Base-by-base conservation (phyloP, 2,329 filamentous ascomycete genomes). In the Colletotrichum filicis region DNA sequence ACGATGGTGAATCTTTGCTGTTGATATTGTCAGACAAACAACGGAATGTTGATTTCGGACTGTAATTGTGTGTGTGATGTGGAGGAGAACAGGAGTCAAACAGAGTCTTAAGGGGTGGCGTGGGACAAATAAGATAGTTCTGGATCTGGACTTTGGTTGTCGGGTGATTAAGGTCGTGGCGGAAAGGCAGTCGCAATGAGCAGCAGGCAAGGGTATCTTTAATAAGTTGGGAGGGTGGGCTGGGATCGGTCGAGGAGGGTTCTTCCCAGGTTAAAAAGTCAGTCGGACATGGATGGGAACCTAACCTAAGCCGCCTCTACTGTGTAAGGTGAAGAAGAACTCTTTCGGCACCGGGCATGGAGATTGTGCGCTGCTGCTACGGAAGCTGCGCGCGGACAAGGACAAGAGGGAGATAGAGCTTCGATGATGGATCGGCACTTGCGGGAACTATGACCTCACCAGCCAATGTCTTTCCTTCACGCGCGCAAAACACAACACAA, bases 381-480 rank as follows among this genome's bases (percentile, higher is more conserved):
- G n/a, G 6, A 59, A 59, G 59, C 26, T 37, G 65, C 56, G 55
- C 56, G 49, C 46, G 64, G 53, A 58, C 32, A 30, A 68, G 56
- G 32, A 56, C 32, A 32, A 49, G 30, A 16, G 42, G 59, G 59
- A n/a, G 61, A 49, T 61, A 58, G 60, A 66, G 49, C 42, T 73
- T 73, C 61, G 60, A 73, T 66, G 73, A 68, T 65, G 37, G 71
- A 75, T 74, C 74, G 74, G 74, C 74, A 75, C 55, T 75, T 68
- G 74, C 74, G 74, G 68, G 64, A 66, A 74, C 71, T 65, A 75
- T 75, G 74, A 75, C 74, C 67, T 75, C 74, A 76, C 61, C 58
- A 61, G 67, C 67, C 71, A 66, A 73, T 73, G 53, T 46, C 58
- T 57, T 26, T 7, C 22, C 49, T 6, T 46, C 52, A 12, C 16